These are phyloP conservation scores for Phytophthora podocarpi DNA, from an alignment of 352 stramenopile genomes.

Conservation along the genomic window DNA sequence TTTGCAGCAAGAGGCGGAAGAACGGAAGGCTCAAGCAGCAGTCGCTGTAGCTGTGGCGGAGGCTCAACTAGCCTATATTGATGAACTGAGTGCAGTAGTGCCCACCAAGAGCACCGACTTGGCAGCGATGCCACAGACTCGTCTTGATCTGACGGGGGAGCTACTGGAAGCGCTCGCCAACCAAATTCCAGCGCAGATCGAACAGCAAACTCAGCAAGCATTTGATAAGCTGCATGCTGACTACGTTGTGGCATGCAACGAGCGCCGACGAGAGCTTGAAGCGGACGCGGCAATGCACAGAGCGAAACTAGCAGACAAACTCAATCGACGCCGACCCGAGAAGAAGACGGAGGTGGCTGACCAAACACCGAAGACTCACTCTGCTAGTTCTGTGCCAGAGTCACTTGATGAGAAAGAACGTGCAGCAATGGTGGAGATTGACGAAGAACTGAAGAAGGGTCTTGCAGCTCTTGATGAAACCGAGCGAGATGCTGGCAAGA, in stretches of 20 bases:
- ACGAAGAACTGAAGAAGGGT: conserved; percentile 12
- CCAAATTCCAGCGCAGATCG: conserved; percentile 30
- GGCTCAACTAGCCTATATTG: conserved; percentile 19
- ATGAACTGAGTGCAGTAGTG: conserved; percentile 14
- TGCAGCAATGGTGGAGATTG: conserved; percentile 9
- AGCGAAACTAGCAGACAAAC: conserved; percentile 26
- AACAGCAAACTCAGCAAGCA: conserved; percentile 17
- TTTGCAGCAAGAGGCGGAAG: conserved; percentile 19
- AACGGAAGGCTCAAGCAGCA: conserved; percentile 5
- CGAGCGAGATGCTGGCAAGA: conserved; percentile 6
- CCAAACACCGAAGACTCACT: not conserved
- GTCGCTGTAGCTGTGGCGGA: conserved; percentile 24
- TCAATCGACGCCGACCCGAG: conserved; percentile 21
- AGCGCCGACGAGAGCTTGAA: conserved; percentile 31
- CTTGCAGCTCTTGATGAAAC: conserved; percentile 10
- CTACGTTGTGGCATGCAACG: conserved; percentile 15
- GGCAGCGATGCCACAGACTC: not conserved
- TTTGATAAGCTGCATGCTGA: conserved; percentile 35
- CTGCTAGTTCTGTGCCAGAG: not conserved
- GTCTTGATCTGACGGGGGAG: conserved; percentile 14
- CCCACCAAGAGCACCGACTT: not conserved
- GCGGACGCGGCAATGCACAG: conserved; percentile 30
- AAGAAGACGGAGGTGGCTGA: not conserved
- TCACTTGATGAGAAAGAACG: conserved; percentile 22
- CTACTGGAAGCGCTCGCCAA: conserved; percentile 26